These are phyloP conservation scores for Carex parvula DNA, from an alignment of 176 grass and related monocot species.

Conservation along the genomic window DNA sequence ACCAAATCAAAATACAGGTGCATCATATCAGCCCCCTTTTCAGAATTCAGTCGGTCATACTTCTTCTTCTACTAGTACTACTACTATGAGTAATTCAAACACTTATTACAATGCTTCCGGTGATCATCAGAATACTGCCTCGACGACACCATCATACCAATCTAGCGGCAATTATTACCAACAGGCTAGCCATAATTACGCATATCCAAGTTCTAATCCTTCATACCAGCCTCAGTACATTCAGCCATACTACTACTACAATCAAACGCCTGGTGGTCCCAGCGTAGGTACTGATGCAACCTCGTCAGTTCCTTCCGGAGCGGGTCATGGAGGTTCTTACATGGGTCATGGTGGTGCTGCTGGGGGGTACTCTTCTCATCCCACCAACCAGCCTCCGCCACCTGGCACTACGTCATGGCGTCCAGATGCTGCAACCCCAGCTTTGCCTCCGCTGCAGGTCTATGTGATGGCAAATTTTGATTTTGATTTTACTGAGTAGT, in stretches of 20 bases:
- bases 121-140: conserved; percentile 51
- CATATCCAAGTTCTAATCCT: conserved; percentile 57
- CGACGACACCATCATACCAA: conserved; percentile 61
- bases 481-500: background rate
- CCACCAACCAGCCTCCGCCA: conserved; percentile 74
- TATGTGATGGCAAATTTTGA: conserved; percentile 14
- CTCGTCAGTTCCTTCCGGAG: conserved; percentile 19
- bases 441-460: conserved; percentile 67
- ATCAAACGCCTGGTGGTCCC: conserved; percentile 38
- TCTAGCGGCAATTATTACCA: conserved; percentile 78
- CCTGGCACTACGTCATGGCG: conserved; percentile 86
- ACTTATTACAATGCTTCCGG: conserved; percentile 99
- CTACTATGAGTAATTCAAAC: conserved; percentile 57
- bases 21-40: conserved; percentile 99
- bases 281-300: conserved; percentile 43
- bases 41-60: conserved; percentile 97
- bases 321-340: conserved; percentile 25
- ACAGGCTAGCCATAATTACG: conserved; percentile 43
- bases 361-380: conserved; percentile 65
- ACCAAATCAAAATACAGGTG: conserved; percentile 96
- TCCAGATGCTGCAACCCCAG: conserved; percentile 44
- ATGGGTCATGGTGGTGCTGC: conserved; percentile 21
- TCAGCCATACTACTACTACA: conserved; percentile 72
- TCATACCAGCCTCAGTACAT: conserved; percentile 79
- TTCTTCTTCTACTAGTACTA: conserved; percentile 34